Evolutionary conservation across 1,284 basidiomycete species (phyloP).

Genomic region (Leccinum pachyderme): DNA sequence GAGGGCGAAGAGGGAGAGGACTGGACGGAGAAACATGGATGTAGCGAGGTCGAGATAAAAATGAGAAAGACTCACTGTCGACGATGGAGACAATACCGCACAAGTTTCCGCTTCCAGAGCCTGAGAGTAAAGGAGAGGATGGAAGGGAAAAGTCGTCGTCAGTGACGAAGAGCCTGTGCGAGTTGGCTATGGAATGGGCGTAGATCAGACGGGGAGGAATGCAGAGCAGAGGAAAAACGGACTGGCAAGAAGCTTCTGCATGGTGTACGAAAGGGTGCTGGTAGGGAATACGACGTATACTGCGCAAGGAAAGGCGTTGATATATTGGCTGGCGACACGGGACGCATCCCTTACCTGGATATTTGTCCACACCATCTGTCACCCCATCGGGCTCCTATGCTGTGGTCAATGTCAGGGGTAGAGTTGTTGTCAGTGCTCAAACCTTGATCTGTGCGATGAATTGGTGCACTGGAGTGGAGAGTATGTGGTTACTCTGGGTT

Average conservation of each 20-base stretch:
- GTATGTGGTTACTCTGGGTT: constrained; percentile 69
- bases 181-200: constrained; percentile 50
- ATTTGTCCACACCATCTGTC: constrained; percentile 70
- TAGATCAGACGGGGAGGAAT: constrained; percentile 1
- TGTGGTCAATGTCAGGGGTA: constrained; percentile 1
- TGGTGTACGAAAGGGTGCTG: constrained; percentile 61
- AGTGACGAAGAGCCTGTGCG: constrained; percentile 75
- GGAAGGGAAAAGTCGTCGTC: constrained; percentile 46
- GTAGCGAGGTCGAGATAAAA: background rate
- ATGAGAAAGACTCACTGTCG: constrained; percentile 51
- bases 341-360: constrained; percentile 51
- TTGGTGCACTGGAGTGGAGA: constrained; percentile 60
- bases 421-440: constrained; percentile 1
- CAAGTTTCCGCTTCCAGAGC: constrained; percentile 44
- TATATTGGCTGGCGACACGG: background rate
- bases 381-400: constrained; percentile 61
- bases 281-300: constrained; percentile 70
- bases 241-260: constrained; percentile 79
- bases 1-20: constrained; percentile 71
- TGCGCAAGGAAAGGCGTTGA: constrained; percentile 23
- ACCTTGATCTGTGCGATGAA: constrained; percentile 72
- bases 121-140: constrained; percentile 44
- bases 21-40: constrained; percentile 34
- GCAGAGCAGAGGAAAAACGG: constrained; percentile 26
- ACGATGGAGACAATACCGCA: constrained; percentile 76